Base-by-base conservation (phyloP, 495 filamentous ascomycete species). In the Aspergillus conjunctus region DNA sequence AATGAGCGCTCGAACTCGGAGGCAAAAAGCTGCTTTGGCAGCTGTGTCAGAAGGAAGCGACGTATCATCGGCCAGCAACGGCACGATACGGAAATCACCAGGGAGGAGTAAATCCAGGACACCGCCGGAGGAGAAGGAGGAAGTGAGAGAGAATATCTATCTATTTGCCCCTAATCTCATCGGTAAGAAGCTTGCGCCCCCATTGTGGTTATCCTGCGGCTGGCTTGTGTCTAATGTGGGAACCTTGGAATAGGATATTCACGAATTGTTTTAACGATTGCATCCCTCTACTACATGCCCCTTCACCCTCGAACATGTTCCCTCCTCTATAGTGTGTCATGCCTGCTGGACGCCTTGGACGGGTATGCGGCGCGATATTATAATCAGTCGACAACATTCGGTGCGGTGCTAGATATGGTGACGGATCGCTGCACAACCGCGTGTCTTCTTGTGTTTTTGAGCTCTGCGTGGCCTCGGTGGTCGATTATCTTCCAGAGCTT, bases 221-320 rank as follows among this genome's bases (percentile, higher is more conserved):
- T 56, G 54, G 22, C 21, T 11, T 49, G 51, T 43, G 32, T 20
- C 53, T 54, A 49, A 62, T 43, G 9, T 51, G 5, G 21, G 26
- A 7, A 21, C 37, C 68, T 26, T n/a, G 22, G 34, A 50, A 45
- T 61, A 96, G 93, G 94, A 63, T 98, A 98, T 77, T 82, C 79
- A 57, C 89, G 94, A 65, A 88, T 98, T 67, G 78, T 97, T 62
- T 86, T 98, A 57, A 90, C 93, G 61, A 78, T 96, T 61, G 91
- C 90, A 41, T 96, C 93, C 51, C 87, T 98, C 61, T 97, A 97
- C 80, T 98, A 95, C 80, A 98, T 98, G 94, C 92, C 93, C 21
- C 83, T 97, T 32, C 94, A 98, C 71, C 94, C 94, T 4, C 87
- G 93, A 68, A 97, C 93, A 22, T 98, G 94, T 78, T 91, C 89